A percentile compares a stretch with the other conserved stretches of the same genome.
Evolutionary conservation across 2,329 filamentous ascomycete genomes (phyloP).

Genomic region (Nannizziopsis arthrosporioides): DNA sequence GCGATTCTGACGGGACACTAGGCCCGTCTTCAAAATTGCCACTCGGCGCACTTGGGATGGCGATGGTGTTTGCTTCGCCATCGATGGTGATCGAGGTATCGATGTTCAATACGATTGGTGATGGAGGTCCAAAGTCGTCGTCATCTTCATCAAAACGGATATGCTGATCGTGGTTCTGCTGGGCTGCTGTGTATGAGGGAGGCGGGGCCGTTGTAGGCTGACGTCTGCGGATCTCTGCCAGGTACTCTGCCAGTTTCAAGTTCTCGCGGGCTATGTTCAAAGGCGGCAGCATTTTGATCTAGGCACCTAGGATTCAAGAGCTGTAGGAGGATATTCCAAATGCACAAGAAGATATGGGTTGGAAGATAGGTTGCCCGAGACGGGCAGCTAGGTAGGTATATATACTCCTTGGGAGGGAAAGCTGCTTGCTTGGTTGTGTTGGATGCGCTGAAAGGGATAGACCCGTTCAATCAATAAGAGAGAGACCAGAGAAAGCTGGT

Average conservation of each 20-base stretch:
- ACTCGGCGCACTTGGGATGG: constrained; percentile 17
- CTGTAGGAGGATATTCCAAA: too few relatives aligned
- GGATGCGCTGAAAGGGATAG: too few relatives aligned
- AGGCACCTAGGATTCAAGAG: not conserved
- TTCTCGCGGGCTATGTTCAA: constrained; percentile 23
- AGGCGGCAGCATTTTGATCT: constrained; percentile 20
- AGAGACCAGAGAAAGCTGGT: too few relatives aligned
- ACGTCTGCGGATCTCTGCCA: constrained; percentile 16
- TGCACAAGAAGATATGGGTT: too few relatives aligned
- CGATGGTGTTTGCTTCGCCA: constrained; percentile 26
- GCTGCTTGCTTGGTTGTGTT: too few relatives aligned
- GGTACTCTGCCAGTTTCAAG: constrained; percentile 21
- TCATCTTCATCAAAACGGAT: constrained; percentile 13
- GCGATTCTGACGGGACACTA: constrained; percentile 5
- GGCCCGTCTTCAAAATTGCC: not conserved
- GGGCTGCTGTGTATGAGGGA: constrained; percentile 19
- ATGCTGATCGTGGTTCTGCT: not conserved
- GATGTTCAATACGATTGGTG: constrained; percentile 25
- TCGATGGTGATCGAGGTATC: constrained; percentile 27
- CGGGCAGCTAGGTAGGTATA: too few relatives aligned
- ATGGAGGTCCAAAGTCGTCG: constrained; percentile 15
- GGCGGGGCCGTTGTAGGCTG: constrained; percentile 14
- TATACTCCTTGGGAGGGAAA: too few relatives aligned
- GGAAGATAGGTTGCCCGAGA: too few relatives aligned
- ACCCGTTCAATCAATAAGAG: too few relatives aligned